Percentiles rank a stretch among this genome's conserved stretches.
These are phyloP conservation scores for Sporobolomyces phaffii DNA, from an alignment of 768 basidiomycete species.

Conservation along the genomic window DNA sequence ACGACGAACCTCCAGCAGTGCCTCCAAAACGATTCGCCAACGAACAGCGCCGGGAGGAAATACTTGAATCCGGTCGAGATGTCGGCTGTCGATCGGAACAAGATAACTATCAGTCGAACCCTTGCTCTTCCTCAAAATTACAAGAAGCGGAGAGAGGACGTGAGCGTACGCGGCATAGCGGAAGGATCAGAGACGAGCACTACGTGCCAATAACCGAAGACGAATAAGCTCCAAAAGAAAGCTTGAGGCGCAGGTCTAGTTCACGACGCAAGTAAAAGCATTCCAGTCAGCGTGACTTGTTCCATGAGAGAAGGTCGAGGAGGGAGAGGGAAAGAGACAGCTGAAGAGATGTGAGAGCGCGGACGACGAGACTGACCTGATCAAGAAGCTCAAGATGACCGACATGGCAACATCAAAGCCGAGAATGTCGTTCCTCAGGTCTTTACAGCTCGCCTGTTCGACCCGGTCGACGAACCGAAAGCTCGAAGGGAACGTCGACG, in stretches of 20 bases:
- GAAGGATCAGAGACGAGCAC: slow-evolving; percentile 65
- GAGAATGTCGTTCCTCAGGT: slow-evolving; percentile 64
- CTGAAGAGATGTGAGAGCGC: slow-evolving; percentile 56
- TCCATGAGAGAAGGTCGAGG: no score
- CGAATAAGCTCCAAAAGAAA: slow-evolving; percentile 47
- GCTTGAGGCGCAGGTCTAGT: slow-evolving; percentile 60
- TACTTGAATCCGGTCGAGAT: slow-evolving; percentile 66
- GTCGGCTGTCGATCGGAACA: slow-evolving; percentile 52
- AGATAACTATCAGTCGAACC: no score
- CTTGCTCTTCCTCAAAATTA: no score
- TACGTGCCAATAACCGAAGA: slow-evolving; percentile 68
- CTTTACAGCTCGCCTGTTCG: slow-evolving; percentile 60
- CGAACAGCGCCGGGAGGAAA: slow-evolving; percentile 72
- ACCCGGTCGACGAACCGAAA: slow-evolving; percentile 56
- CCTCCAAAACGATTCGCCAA: slow-evolving; percentile 73
- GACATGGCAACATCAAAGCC: slow-evolving; percentile 67
- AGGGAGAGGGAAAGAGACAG: slow-evolving; percentile 45
- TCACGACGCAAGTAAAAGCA: background rate
- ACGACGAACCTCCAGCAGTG: slow-evolving; percentile 66
- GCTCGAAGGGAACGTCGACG: slow-evolving; percentile 66
- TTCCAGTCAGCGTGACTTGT: no score
- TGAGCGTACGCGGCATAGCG: slow-evolving; percentile 30
- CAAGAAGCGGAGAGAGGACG: no score
- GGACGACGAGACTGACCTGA: slow-evolving; percentile 67
- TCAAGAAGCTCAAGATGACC: slow-evolving; percentile 61